phyloP scores from a whole-genome alignment of 2,329 filamentous ascomycete species.

The Ophiocordyceps robertsii region DNA sequence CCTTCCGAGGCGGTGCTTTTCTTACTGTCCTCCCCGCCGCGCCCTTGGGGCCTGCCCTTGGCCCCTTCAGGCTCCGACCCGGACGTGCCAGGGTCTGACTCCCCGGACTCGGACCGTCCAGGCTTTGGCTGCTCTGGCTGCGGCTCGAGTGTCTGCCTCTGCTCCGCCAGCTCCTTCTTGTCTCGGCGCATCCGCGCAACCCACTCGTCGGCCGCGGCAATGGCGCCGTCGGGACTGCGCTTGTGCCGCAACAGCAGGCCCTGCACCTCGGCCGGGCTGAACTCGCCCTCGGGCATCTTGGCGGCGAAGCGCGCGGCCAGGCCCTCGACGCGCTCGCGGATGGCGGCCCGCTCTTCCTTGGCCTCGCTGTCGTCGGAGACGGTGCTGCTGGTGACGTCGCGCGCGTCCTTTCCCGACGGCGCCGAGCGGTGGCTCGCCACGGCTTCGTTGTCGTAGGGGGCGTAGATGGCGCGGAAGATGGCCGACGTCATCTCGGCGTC shows the following conservation, averaged over 20 bases:
- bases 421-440: neutral
- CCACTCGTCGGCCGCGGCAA: conserved; percentile 34
- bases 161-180: conserved; percentile 26
- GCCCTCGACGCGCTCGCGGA: conserved; percentile 24
- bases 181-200: conserved; percentile 33
- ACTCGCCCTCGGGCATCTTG: conserved; percentile 39
- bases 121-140: neutral
- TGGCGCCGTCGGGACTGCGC: conserved; percentile 32
- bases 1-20: neutral
- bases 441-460: conserved; percentile 28
- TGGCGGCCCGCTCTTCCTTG: conserved; percentile 12
- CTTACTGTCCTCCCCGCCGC: neutral
- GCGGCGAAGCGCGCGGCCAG: conserved; percentile 35
- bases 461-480: conserved; percentile 47
- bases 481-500: conserved; percentile 36
- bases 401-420: too few species aligned
- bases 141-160: conserved; percentile 5
- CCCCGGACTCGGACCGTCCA: neutral
- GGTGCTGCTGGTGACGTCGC: neutral
- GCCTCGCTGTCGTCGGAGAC: conserved; percentile 16
- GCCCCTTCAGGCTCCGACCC: neutral
- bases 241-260: conserved; percentile 45
- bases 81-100: neutral
- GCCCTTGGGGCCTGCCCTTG: neutral
- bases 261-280: conserved; percentile 48